phyloP scores from a whole-genome alignment of 2,329 filamentous ascomycete genomes.

The Aspergillus chevalieri region DNA sequence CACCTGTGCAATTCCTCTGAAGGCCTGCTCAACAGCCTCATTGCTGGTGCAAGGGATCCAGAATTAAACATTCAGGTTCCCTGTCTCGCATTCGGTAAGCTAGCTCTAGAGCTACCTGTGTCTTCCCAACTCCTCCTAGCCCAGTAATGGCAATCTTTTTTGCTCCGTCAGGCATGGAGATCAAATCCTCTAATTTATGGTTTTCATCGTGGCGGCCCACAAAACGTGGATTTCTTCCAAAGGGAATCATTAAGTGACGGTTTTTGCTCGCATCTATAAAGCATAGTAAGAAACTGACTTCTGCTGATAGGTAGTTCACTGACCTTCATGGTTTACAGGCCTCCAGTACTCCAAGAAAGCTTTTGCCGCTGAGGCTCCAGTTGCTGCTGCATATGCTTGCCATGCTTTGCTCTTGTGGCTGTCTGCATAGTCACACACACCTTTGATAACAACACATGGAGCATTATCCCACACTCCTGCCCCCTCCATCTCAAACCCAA shows the following conservation, averaged over 20 bases:
- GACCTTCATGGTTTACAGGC: too few species aligned
- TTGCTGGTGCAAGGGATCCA: conserved; percentile 19
- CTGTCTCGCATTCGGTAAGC: conserved; percentile 15
- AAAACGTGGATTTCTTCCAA: conserved; percentile 6
- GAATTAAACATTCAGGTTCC: conserved; percentile 15
- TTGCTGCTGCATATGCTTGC: conserved; percentile 5
- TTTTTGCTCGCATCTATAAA: not conserved
- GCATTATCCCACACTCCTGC: not conserved
- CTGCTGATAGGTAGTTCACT: too few species aligned
- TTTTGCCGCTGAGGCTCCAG: conserved; percentile 7
- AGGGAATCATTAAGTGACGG: conserved; percentile 5
- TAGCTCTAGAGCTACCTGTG: conserved; percentile 21
- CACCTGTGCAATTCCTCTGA: conserved; percentile 6
- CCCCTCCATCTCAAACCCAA: not conserved
- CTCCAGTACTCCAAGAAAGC: not conserved
- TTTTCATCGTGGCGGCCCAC: conserved; percentile 10
- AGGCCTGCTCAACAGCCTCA: conserved; percentile 17
- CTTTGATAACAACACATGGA: conserved; percentile 4
- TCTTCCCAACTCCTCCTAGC: conserved; percentile 23
- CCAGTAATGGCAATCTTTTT: conserved; percentile 15
- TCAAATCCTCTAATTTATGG: conserved; percentile 1
- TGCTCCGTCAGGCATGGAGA: conserved; percentile 1
- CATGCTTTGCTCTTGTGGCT: conserved; percentile 8
- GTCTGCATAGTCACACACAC: conserved; percentile 8
- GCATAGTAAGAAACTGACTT: not conserved